Evolutionary conservation across 345 rosid genomes (phyloP).

Genomic region (Acer yangbiense): DNA sequence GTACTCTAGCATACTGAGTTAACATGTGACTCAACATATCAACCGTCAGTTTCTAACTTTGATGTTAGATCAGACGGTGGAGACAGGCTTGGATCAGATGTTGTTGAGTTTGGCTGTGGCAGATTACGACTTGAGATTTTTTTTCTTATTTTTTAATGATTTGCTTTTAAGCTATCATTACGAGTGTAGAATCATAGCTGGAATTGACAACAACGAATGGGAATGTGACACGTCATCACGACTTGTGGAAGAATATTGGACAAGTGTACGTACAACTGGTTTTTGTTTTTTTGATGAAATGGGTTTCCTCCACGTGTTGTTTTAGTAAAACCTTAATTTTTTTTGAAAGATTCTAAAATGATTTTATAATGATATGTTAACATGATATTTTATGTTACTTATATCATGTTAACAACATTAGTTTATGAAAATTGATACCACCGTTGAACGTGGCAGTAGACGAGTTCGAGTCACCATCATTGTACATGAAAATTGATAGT

Average conservation of each 20-base stretch:
- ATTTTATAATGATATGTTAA: no score
- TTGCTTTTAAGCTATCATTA: neutral
- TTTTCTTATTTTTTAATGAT: neutral
- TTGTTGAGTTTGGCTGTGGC: neutral
- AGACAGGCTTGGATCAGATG: neutral
- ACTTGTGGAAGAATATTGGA: neutral
- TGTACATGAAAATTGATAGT: no score
- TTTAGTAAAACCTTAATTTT: neutral
- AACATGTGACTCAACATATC: neutral
- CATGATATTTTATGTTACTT: neutral
- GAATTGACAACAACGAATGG: constrained; percentile 20
- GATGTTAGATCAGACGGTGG: neutral
- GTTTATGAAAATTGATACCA: no score
- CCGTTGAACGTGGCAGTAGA: no score
- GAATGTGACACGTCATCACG: constrained; percentile 19
- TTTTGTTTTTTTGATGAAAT: no score
- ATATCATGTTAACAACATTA: neutral
- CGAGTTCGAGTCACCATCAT: no score
- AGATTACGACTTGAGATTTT: no score
- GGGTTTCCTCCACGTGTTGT: neutral
- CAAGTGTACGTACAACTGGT: neutral
- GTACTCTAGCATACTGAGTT: neutral
- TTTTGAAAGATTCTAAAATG: no score
- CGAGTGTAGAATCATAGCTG: constrained; percentile 1
- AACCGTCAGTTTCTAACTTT: neutral